Base-by-base conservation (phyloP, 2,329 filamentous ascomycete genomes). In the Helicocarpus griseus region DNA sequence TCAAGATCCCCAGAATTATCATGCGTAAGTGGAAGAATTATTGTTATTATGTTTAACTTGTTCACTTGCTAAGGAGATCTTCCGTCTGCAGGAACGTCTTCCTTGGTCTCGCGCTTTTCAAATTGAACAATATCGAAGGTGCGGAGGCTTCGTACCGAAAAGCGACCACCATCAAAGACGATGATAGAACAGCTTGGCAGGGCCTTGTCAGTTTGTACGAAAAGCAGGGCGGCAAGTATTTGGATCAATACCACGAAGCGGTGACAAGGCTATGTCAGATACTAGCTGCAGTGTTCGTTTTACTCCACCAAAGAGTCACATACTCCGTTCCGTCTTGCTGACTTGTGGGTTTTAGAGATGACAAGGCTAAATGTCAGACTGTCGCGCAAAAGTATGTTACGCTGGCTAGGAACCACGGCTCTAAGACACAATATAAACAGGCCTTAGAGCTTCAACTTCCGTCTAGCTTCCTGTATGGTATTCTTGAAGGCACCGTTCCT, bases 121-220 rank as follows among this genome's bases (percentile, higher is more conserved):
- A 89, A 65, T 79, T 85, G 55, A 80, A 81, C 54, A 79, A 82
- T 54, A 70, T 78, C 6, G 81, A 86, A 5, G 85, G 88, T 38
- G 83, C 93, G 0, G 89, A 93, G 60, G 79, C 77, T 31, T 81
- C 83, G 1, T 97, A 97, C 67, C 75, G 78, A 38, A 75, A 79
- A 29, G 93, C 91, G 1, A 80, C 86, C 5, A 74, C 76, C 19
- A 73, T 88, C 55, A 90, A 88, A 57, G 80, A 83, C 0, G 75
- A 80, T 17, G 89, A 96, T 59, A 74, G 81, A n/a, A 86, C 91
- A 61, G 87, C 87, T 58, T 97, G 88, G 89, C 87, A 95, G 65
- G 93, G 93, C 1, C 74, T 98, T 43, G 79, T 93, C 66, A 87
- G 84, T 62, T 70, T 97, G 28, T 96, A 89, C 65, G 88, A 95